Evolutionary conservation across 2,329 filamentous ascomycete species (phyloP).

Genomic region (Cladophialophora exuberans): DNA sequence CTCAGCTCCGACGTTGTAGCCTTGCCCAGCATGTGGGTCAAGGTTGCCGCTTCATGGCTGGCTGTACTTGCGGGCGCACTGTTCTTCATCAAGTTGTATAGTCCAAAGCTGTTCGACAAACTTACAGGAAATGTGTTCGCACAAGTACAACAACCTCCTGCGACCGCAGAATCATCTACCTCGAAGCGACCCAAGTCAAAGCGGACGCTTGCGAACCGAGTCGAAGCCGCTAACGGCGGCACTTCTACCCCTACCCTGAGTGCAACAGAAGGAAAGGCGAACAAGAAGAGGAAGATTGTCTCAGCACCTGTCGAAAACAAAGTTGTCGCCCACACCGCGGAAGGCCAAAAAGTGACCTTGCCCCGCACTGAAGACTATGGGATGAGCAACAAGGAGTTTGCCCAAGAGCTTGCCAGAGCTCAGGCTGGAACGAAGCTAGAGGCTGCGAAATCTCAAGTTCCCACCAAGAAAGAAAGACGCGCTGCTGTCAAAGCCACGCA

Average conservation of each 20-base stretch:
- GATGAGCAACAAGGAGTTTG: slow-evolving; percentile 74
- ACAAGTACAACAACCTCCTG: slow-evolving; percentile 2
- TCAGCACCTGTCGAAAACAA: slow-evolving; percentile 39
- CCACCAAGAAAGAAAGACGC: slow-evolving; percentile 44
- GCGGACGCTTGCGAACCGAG: slow-evolving; percentile 22
- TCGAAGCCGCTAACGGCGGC: slow-evolving; percentile 23
- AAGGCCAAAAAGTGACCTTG: slow-evolving; percentile 32
- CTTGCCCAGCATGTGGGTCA: slow-evolving; percentile 27
- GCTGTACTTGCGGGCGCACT: slow-evolving; percentile 24
- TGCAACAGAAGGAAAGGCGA: slow-evolving; percentile 26
- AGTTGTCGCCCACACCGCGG: slow-evolving; percentile 36
- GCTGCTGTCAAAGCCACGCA: slow-evolving; percentile 46
- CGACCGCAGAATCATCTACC: slow-evolving; percentile 11
- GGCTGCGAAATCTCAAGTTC: slow-evolving; percentile 36
- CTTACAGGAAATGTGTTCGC: slow-evolving; percentile 12
- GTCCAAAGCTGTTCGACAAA: slow-evolving; percentile 26
- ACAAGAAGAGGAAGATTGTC: slow-evolving; percentile 46
- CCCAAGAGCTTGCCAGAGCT: slow-evolving; percentile 70
- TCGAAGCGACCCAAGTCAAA: slow-evolving; percentile 29
- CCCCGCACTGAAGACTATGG: slow-evolving; percentile 58
- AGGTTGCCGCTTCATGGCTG: slow-evolving; percentile 23
- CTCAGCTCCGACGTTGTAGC: slow-evolving; percentile 4
- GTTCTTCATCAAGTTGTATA: slow-evolving; percentile 28
- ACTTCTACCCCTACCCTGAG: slow-evolving; percentile 22
- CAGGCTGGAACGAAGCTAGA: slow-evolving; percentile 69